Evolutionary conservation across 805 yeast genomes (phyloP).

Genomic region (Ogataea saltuana): DNA sequence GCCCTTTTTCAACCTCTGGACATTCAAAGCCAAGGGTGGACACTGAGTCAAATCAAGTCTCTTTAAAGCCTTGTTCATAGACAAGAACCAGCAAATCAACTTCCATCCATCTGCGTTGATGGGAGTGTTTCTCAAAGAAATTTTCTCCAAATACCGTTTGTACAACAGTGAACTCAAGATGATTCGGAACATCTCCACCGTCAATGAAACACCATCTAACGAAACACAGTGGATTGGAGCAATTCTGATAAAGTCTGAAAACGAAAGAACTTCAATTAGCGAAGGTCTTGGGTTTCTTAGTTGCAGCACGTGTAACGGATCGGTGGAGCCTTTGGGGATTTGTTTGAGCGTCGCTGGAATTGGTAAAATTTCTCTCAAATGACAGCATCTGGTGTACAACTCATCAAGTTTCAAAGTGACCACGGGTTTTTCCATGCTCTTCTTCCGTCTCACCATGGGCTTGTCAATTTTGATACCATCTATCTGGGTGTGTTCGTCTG

Average conservation of each 20-base stretch:
- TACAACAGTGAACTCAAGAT: conserved; percentile 69
- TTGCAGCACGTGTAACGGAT: conserved; percentile 71
- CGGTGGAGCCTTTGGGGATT: conserved; percentile 71
- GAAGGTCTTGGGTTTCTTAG: conserved; percentile 89
- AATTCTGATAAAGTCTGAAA: conserved; percentile 83
- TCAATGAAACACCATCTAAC: conserved; percentile 75
- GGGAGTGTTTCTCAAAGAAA: conserved; percentile 77
- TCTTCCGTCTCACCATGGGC: conserved; percentile 52
- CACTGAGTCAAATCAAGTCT: conserved; percentile 74
- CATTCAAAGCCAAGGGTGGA: conserved; percentile 47
- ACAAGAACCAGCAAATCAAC: conserved; percentile 69
- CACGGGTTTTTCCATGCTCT: conserved; percentile 38
- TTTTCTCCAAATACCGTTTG: conserved; percentile 65
- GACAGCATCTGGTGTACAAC: conserved; percentile 90
- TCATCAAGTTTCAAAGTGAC: conserved; percentile 56
- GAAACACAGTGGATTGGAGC: conserved; percentile 78
- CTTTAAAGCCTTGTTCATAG: conserved; percentile 57
- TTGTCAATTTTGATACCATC: conserved; percentile 60
- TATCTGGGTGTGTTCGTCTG: conserved; percentile 21
- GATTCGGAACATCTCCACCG: conserved; percentile 74
- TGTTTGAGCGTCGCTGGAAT: conserved; percentile 87
- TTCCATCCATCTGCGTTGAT: conserved; percentile 77
- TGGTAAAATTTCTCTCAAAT: conserved; percentile 85
- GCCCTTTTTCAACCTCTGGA: conserved; percentile 40
- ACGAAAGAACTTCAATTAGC: conserved; percentile 80